A percentile compares a stretch with the other conserved stretches of the same genome.
phyloP scores from a whole-genome alignment of 2,329 filamentous ascomycete species.

The Pseudogymnoascus sp. region DNA sequence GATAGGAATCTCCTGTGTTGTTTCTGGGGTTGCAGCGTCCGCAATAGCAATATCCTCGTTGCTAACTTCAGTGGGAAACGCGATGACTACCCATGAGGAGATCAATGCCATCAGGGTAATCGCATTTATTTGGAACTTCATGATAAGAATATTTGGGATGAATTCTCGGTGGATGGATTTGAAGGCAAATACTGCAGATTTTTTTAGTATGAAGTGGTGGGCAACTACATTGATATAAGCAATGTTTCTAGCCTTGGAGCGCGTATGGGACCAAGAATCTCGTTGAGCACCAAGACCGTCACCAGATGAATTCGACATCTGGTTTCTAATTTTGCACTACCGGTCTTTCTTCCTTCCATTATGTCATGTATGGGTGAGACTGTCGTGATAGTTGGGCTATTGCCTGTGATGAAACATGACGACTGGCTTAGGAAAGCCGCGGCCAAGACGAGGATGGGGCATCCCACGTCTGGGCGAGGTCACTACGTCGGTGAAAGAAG shows the following conservation, averaged over 20 bases:
- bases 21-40: background rate
- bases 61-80: background rate
- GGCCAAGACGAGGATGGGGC: background rate
- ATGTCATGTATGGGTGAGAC: background rate
- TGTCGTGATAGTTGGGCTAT: background rate
- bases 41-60: background rate
- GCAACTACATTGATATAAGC: background rate
- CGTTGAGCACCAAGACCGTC: background rate
- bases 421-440: background rate
- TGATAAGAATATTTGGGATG: background rate
- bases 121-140: background rate
- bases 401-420: background rate
- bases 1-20: background rate
- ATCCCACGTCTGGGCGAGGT: background rate
- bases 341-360: background rate
- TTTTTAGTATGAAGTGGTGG: background rate
- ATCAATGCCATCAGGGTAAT: background rate
- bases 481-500: background rate
- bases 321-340: background rate
- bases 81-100: background rate
- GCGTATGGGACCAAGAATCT: background rate
- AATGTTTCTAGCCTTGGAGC: background rate
- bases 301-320: background rate
- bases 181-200: background rate
- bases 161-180: background rate